Conservation (phyloP, 768 basidiomycete genomes). For the Zangia roseola region DNA sequence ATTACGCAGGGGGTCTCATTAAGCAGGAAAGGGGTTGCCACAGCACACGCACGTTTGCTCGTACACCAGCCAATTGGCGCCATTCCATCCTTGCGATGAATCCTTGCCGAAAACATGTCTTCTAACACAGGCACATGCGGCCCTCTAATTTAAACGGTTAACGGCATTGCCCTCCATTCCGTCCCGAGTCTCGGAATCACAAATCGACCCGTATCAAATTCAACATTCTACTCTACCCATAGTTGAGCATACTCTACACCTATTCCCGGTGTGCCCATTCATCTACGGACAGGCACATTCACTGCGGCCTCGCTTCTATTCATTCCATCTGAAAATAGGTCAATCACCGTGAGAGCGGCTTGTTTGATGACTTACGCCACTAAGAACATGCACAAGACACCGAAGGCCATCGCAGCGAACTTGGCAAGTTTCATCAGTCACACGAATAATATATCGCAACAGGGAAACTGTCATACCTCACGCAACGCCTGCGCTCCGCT, state of each 20-base stretch:
- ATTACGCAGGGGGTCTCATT: constrained; percentile 27
- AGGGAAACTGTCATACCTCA: constrained; percentile 51
- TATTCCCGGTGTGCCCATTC: neutral
- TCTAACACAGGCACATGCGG: constrained; percentile 12
- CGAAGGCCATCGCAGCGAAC: constrained; percentile 91
- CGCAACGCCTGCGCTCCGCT: constrained; percentile 87
- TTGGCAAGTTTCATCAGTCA: constrained; percentile 36
- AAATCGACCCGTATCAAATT: no score
- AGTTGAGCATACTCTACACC: constrained; percentile 10
- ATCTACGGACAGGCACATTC: constrained; percentile 2
- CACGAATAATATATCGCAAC: constrained; percentile 11
- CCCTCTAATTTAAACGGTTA: constrained; percentile 27
- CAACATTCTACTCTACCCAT: neutral
- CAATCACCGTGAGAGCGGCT: constrained; percentile 18
- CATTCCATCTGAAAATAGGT: constrained; percentile 64
- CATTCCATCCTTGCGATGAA: neutral
- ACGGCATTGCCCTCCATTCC: constrained; percentile 20
- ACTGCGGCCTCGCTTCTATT: constrained; percentile 42
- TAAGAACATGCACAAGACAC: constrained; percentile 88
- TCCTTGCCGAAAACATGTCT: no score
- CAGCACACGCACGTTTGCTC: constrained; percentile 39
- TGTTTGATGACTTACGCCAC: constrained; percentile 69
- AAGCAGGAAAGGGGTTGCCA: constrained; percentile 23
- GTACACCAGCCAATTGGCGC: constrained; percentile 21
- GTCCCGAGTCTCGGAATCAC: constrained; percentile 6